phyloP scores from a whole-genome alignment of 768 basidiomycete genomes.

The Hygrocybe coccinea region DNA sequence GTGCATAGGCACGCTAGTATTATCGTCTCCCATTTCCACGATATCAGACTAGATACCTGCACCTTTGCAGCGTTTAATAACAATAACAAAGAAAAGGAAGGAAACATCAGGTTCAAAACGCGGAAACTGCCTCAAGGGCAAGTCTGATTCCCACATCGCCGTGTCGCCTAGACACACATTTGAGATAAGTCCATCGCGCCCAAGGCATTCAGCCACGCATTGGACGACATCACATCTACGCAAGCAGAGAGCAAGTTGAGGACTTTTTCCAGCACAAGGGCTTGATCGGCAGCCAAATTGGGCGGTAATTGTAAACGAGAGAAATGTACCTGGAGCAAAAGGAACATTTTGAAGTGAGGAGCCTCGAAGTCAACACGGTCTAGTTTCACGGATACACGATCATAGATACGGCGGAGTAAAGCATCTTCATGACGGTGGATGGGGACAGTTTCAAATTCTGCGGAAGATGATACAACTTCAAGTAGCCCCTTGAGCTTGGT shows the following conservation, averaged over 20 bases:
- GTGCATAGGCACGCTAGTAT: constrained; percentile 27
- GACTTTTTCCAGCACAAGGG: constrained; percentile 84
- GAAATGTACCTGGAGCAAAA: constrained; percentile 95
- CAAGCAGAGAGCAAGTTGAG: constrained; percentile 91
- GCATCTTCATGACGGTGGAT: constrained; percentile 91
- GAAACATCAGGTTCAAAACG: constrained; percentile 86
- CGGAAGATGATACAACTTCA: constrained; percentile 94
- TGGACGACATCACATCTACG: constrained; percentile 97
- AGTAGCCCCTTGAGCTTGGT: constrained; percentile 96
- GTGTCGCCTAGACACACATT: constrained; percentile 79
- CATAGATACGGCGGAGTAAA: constrained; percentile 84
- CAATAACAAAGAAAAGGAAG: constrained; percentile 34
- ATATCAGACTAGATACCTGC: constrained; percentile 85
- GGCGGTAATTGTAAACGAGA: constrained; percentile 89
- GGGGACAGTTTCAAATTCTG: constrained; percentile 92
- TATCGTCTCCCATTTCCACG: constrained; percentile 96
- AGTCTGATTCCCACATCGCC: constrained; percentile 96
- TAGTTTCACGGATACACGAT: constrained; percentile 94
- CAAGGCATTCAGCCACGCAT: constrained; percentile 89
- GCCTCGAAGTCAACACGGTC: constrained; percentile 79
- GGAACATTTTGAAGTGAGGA: constrained; percentile 97
- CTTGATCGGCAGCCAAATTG: constrained; percentile 90
- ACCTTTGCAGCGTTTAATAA: constrained; percentile 78
- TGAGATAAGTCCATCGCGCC: constrained; percentile 98
- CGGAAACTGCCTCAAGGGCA: constrained; percentile 91